Evolutionary conservation across 2,329 filamentous ascomycete genomes (phyloP).

Genomic region (Boeremia exigua): DNA sequence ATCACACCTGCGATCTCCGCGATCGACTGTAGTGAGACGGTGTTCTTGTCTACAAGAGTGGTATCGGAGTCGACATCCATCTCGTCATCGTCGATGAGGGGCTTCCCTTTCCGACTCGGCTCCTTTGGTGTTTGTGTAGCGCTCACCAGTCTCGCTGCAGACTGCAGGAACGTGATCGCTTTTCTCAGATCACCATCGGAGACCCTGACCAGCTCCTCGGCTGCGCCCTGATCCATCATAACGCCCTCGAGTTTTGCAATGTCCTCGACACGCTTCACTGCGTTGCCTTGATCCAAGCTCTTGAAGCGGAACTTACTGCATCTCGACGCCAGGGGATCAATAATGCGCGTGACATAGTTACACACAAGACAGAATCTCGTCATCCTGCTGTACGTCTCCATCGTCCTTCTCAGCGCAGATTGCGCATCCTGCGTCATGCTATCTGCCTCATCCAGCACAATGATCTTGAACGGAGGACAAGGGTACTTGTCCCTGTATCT

Average conservation of each 20-base stretch:
- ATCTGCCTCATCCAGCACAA: slow-evolving; percentile 97
- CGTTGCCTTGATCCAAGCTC: slow-evolving; percentile 85
- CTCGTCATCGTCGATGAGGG: slow-evolving; percentile 56
- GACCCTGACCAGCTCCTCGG: slow-evolving; percentile 83
- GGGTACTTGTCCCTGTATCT: slow-evolving; percentile 73
- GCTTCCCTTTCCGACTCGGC: slow-evolving; percentile 53
- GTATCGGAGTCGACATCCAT: slow-evolving; percentile 53
- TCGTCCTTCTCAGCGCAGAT: slow-evolving; percentile 87
- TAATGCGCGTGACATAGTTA: slow-evolving; percentile 98
- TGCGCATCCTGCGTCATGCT: slow-evolving; percentile 99
- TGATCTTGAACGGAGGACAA: slow-evolving; percentile 98
- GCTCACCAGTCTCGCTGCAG: slow-evolving; percentile 86
- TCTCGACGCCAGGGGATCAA: slow-evolving; percentile 89
- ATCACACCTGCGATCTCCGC: slow-evolving; percentile 98
- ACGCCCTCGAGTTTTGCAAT: slow-evolving; percentile 85
- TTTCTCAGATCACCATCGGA: slow-evolving; percentile 95
- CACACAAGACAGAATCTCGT: slow-evolving; percentile 97
- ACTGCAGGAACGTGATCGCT: slow-evolving; percentile 95
- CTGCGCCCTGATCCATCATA: slow-evolving; percentile 74
- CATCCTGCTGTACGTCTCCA: slow-evolving; percentile 98
- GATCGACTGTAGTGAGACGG: slow-evolving; percentile 73
- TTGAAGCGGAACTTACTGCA: slow-evolving; percentile 99
- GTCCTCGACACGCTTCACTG: slow-evolving; percentile 76
- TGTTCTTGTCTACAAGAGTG: slow-evolving; percentile 10
- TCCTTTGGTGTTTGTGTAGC: slow-evolving; percentile 51